These are phyloP conservation scores for Suillus brevipes DNA, from an alignment of 768 basidiomycete genomes.

Conservation along the genomic window DNA sequence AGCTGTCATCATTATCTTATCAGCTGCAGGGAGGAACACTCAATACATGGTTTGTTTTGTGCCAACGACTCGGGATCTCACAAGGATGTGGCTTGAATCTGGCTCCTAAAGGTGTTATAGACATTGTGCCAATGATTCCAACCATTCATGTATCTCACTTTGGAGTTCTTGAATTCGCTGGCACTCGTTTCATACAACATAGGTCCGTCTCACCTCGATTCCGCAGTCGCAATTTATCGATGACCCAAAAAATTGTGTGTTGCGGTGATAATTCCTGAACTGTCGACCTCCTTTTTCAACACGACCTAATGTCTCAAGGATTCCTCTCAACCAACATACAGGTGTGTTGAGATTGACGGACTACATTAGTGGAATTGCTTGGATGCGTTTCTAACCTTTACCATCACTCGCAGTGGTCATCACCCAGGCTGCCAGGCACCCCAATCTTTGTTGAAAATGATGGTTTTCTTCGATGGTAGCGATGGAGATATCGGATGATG, in stretches of 20 bases:
- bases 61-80: too few relatives aligned
- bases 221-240: background rate
- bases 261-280: background rate
- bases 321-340: background rate
- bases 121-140: too few relatives aligned
- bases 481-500: background rate
- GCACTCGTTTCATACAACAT: background rate
- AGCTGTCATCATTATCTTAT: too few relatives aligned
- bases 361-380: background rate
- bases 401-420: background rate
- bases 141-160: too few relatives aligned
- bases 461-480: background rate
- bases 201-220: background rate
- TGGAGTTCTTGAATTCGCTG: background rate
- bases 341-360: background rate
- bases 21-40: too few relatives aligned
- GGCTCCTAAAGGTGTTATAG: too few relatives aligned
- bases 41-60: too few relatives aligned
- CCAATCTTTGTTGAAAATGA: too few relatives aligned
- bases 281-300: background rate
- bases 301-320: background rate
- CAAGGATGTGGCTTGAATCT: too few relatives aligned
- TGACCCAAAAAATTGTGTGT: too few relatives aligned
- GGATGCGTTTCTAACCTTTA: background rate
- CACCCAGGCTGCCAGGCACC: background rate